Evolutionary conservation across 2,329 filamentous ascomycete genomes (phyloP).

Genomic region (Aspergillus sp.): DNA sequence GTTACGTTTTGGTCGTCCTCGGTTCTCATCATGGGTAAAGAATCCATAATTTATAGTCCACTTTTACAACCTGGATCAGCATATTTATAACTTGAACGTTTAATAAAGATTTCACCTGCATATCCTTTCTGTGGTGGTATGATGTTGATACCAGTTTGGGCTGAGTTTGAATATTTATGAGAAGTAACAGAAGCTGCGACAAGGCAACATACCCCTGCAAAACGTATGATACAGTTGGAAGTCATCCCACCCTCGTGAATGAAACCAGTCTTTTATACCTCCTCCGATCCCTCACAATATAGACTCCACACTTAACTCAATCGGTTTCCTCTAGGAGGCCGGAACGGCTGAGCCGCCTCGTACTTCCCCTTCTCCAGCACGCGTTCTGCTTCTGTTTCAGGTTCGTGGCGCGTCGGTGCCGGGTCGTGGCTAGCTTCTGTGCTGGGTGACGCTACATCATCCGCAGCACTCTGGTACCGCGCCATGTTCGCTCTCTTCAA

Average conservation of each 20-base stretch:
- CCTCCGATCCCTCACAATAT: neutral
- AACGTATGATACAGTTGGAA: neutral
- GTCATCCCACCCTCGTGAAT: neutral
- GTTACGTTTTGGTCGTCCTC: too few relatives aligned
- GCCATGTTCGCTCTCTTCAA: conserved; percentile 34
- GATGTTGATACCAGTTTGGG: too few relatives aligned
- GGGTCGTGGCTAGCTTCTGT: conserved; percentile 73
- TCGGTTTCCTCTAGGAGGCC: conserved; percentile 78
- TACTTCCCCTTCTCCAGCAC: conserved; percentile 83
- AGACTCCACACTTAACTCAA: conserved; percentile 51
- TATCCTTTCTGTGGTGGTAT: too few relatives aligned
- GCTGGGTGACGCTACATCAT: conserved; percentile 64
- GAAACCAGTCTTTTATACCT: neutral
- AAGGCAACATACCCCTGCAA: too few relatives aligned
- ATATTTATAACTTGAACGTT: too few relatives aligned
- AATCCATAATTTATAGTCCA: too few relatives aligned
- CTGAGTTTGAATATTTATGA: too few relatives aligned
- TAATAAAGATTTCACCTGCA: too few relatives aligned
- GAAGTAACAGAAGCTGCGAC: too few relatives aligned
- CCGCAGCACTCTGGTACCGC: conserved; percentile 25
- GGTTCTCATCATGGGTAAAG: too few relatives aligned
- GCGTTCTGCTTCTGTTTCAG: conserved; percentile 65
- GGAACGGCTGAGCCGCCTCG: conserved; percentile 73
- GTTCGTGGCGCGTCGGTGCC: conserved; percentile 80
- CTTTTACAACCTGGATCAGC: too few relatives aligned